These are phyloP conservation scores for Boletus bicolor DNA, from an alignment of 768 basidiomycete genomes.

Conservation along the genomic window DNA sequence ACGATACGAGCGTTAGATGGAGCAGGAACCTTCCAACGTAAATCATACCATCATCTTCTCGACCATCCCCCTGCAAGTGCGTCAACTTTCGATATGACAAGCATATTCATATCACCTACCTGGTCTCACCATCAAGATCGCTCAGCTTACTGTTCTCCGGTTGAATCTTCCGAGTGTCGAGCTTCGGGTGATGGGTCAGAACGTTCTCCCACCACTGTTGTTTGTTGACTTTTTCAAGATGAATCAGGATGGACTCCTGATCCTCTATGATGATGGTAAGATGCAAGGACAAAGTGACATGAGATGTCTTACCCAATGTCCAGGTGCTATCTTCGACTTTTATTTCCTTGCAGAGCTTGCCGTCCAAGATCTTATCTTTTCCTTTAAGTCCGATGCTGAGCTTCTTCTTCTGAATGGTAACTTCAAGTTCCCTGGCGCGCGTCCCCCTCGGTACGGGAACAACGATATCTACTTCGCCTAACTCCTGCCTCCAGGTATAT, in stretches of 20 bases:
- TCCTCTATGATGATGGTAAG: constrained; percentile 57
- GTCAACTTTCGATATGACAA: constrained; percentile 9
- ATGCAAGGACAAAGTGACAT: background rate
- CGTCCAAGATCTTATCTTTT: constrained; percentile 79
- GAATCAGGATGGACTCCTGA: constrained; percentile 64
- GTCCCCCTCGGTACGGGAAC: constrained; percentile 88
- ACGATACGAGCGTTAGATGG: constrained; percentile 11
- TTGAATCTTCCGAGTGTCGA: constrained; percentile 94
- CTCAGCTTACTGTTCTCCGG: constrained; percentile 94
- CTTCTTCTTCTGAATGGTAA: constrained; percentile 78
- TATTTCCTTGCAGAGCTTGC: constrained; percentile 89
- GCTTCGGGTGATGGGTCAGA: constrained; percentile 90
- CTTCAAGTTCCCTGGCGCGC: constrained; percentile 66
- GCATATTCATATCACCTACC: constrained; percentile 42
- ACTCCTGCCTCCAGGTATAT: constrained; percentile 87
- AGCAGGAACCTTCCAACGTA: background rate
- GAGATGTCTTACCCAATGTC: constrained; percentile 69
- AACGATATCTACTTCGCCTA: constrained; percentile 80
- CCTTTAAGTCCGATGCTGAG: constrained; percentile 85
- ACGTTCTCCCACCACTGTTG: constrained; percentile 99
- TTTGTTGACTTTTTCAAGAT: constrained; percentile 84
- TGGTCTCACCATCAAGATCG: constrained; percentile 93
- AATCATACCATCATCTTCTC: constrained; percentile 98
- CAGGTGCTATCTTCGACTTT: constrained; percentile 97
- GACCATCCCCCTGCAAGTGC: constrained; percentile 76